Evolutionary conservation across 257 asterid genomes (phyloP), one percentile per base, ranked within the genome.

Genomic region (Solanum tarijense): DNA sequence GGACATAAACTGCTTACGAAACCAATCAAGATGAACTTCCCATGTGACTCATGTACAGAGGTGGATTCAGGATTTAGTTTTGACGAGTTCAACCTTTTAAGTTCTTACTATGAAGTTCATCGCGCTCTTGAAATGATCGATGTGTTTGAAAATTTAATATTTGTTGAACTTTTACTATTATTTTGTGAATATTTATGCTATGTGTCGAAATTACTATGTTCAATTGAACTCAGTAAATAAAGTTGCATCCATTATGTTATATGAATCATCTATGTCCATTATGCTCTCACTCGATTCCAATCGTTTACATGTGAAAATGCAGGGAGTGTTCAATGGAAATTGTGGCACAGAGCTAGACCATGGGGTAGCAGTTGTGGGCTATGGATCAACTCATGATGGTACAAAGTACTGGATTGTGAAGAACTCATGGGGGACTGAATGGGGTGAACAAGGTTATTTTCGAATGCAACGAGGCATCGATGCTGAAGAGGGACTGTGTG

Each of bases 301-400:
- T 21, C 14, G 55, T n/a, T 79, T 58, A 8, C 74, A 36, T 66
- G 83, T 75, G 85, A 79, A 34, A 43, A 41, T 88, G 88, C 87
- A 95, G 98, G 96, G 98, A 86, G 98, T 95, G 79, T 95, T 83
- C 84, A 91, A 71, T 4, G 95, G 96, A 48, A 58, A 88, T 0
- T 94, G 96, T 83, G 98, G 98, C 10, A 94, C 90, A 10, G 98
- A 94, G 91, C 98, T 95, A 41, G 94, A 95, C 90, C 98, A 95
- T 31, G 98, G 98, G 4, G 98, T 95, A 39, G 98, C 94, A 2
- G 92, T 87, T 20, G 96, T 94, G 13, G 98, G 98, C 21, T 93
- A 93, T 58, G 98, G 98, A 75, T n/a, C 92, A 14, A 73, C 96
- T 10, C 66, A 88, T 1, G 98, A 95, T 66, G 98, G 96, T 13